A percentile compares a stretch with the other conserved stretches of the same genome.
Conservation (phyloP, 2,329 filamentous ascomycete genomes). For the Hirsutella minnesotensis region DNA sequence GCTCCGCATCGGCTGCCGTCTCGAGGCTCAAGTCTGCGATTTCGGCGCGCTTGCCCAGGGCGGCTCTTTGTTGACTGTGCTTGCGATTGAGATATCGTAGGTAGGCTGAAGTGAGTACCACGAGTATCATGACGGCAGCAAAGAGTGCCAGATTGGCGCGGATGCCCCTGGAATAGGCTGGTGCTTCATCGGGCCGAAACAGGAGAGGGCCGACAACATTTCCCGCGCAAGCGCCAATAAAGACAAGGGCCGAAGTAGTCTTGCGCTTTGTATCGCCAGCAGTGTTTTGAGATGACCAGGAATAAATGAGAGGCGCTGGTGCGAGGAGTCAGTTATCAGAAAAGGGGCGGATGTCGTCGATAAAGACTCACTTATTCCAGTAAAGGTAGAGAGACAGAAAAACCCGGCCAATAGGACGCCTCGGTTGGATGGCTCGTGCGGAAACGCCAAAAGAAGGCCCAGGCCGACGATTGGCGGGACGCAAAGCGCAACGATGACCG, state of each 20-base stretch:
- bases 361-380: constrained; percentile 18
- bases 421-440: constrained; percentile 32
- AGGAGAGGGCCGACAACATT: constrained; percentile 56
- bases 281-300: constrained; percentile 51
- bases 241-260: constrained; percentile 50
- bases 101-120: constrained; percentile 28
- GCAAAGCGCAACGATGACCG: constrained; percentile 40
- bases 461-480: constrained; percentile 47
- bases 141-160: constrained; percentile 50
- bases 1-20: constrained; percentile 28
- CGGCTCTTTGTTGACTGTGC: constrained; percentile 41
- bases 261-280: constrained; percentile 62
- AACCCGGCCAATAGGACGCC: constrained; percentile 42
- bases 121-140: constrained; percentile 42
- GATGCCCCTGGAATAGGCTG: constrained; percentile 36
- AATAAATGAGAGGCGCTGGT: constrained; percentile 43
- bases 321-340: constrained; percentile 7
- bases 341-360: constrained; percentile 1
- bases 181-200: constrained; percentile 41
- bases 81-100: constrained; percentile 40
- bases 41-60: constrained; percentile 46
- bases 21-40: constrained; percentile 49
- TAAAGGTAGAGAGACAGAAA: constrained; percentile 47
- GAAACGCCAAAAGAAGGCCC: constrained; percentile 37
- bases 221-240: constrained; percentile 52